Evolutionary conservation across 2,329 filamentous ascomycete genomes (phyloP).

Genomic region (Fusarium temperatum): DNA sequence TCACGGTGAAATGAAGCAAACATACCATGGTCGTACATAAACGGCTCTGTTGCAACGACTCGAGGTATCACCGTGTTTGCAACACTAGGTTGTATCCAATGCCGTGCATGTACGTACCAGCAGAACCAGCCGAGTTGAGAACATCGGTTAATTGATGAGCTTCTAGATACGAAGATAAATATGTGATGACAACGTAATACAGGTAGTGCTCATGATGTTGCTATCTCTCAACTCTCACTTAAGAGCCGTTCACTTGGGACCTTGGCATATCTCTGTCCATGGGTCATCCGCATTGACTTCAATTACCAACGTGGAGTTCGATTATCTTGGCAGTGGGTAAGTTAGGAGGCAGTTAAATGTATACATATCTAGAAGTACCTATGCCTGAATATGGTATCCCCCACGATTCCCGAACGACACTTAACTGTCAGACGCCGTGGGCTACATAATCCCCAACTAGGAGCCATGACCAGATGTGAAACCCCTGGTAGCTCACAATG

Average conservation of each 20-base stretch:
- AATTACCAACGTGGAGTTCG: neutral
- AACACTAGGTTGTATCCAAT: slow-evolving; percentile 7
- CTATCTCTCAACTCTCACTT: neutral
- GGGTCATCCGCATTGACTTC: neutral
- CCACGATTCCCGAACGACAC: neutral
- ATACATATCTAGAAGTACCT: neutral
- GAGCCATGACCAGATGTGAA: neutral
- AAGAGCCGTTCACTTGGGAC: neutral
- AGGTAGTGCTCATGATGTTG: neutral
- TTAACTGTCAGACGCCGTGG: neutral
- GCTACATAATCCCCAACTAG: neutral
- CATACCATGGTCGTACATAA: slow-evolving; percentile 38
- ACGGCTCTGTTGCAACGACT: slow-evolving; percentile 36
- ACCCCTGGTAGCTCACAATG: neutral
- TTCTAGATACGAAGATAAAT: neutral
- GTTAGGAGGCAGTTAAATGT: neutral
- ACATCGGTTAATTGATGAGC: neutral
- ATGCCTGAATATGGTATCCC: neutral
- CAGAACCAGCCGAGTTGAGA: neutral
- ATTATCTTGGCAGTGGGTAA: neutral
- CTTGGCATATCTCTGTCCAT: neutral
- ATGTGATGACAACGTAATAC: neutral
- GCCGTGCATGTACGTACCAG: slow-evolving; percentile 8
- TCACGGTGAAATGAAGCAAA: slow-evolving; percentile 41
- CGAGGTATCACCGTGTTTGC: slow-evolving; percentile 34